Conservation (phyloP, 192 early-diverging fungal genomes). For the Rhizophagus clarus region DNA sequence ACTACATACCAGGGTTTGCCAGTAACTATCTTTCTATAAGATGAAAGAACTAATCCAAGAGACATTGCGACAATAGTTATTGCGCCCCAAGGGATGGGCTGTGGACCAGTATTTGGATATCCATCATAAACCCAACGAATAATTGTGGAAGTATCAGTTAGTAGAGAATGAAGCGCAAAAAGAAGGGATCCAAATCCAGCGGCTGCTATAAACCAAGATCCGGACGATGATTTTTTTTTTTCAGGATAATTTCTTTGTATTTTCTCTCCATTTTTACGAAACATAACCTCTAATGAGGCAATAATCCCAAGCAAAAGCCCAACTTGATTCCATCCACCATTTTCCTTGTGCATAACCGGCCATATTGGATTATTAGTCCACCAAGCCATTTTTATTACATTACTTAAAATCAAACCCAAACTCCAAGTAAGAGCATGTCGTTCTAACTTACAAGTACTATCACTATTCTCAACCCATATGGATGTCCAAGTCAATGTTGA, state of each 20-base stretch:
- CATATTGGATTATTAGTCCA: slow-evolving; percentile 81
- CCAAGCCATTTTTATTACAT: slow-evolving; percentile 74
- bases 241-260: neutral
- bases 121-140: slow-evolving; percentile 75
- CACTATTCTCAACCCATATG: slow-evolving; percentile 56
- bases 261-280: slow-evolving; percentile 44
- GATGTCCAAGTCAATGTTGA: slow-evolving; percentile 60
- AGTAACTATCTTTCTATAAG: slow-evolving; percentile 46
- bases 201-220: slow-evolving; percentile 55
- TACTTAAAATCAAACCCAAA: slow-evolving; percentile 67
- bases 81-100: slow-evolving; percentile 72
- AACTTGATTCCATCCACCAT: slow-evolving; percentile 71
- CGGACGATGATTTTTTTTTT: slow-evolving; percentile 19
- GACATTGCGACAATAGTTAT: slow-evolving; percentile 62
- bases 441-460: slow-evolving; percentile 59
- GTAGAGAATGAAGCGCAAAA: slow-evolving; percentile 78
- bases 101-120: slow-evolving; percentile 73
- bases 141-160: slow-evolving; percentile 72
- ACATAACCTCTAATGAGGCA: slow-evolving; percentile 57
- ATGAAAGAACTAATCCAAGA: slow-evolving; percentile 55
- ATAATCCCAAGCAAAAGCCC: slow-evolving; percentile 65
- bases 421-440: slow-evolving; percentile 65
- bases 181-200: slow-evolving; percentile 65
- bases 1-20: slow-evolving; percentile 61
- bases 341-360: slow-evolving; percentile 76